These are phyloP conservation scores for Seminavis robusta DNA, from an alignment of 108 stramenopile genomes.

Conservation along the genomic window DNA sequence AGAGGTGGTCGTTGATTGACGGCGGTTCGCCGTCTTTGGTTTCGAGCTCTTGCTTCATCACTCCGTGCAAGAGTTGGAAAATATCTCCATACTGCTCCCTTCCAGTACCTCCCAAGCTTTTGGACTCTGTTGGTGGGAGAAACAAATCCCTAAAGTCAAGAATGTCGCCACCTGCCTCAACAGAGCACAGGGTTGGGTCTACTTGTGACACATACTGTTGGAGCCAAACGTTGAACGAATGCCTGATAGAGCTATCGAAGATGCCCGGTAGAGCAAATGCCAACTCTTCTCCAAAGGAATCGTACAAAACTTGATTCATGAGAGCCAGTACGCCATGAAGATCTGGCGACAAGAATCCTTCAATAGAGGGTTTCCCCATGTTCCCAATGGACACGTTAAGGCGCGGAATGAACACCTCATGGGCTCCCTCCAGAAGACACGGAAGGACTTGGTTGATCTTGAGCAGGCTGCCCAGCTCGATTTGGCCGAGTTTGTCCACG, in stretches of 20 bases:
- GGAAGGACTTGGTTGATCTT: too few species aligned
- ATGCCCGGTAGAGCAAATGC: conserved; percentile 23
- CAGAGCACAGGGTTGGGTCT: background rate
- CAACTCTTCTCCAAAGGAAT: too few species aligned
- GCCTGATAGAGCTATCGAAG: conserved; percentile 8
- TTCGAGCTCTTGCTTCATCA: conserved; percentile 26
- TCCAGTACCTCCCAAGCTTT: conserved; percentile 29
- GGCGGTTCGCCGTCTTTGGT: conserved; percentile 30
- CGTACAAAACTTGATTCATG: too few species aligned
- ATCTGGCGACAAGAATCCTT: too few species aligned
- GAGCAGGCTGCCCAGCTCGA: too few species aligned
- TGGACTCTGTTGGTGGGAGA: conserved; percentile 17
- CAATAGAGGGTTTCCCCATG: too few species aligned
- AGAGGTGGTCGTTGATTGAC: conserved; percentile 37
- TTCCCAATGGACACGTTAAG: too few species aligned
- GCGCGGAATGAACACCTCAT: too few species aligned
- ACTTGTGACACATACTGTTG: conserved; percentile 2
- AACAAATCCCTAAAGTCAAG: conserved; percentile 63
- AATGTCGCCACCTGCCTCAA: conserved; percentile 5
- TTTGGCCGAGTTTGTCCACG: too few species aligned
- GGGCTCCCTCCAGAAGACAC: too few species aligned
- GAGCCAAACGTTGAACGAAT: conserved; percentile 15
- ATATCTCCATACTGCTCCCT: conserved; percentile 46
- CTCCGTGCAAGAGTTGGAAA: conserved; percentile 25
- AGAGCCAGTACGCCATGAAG: too few species aligned